Evolutionary conservation across 345 rosid genomes (phyloP), one percentile per base, ranked within the genome.

Genomic region (Fremontodendron californicum): DNA sequence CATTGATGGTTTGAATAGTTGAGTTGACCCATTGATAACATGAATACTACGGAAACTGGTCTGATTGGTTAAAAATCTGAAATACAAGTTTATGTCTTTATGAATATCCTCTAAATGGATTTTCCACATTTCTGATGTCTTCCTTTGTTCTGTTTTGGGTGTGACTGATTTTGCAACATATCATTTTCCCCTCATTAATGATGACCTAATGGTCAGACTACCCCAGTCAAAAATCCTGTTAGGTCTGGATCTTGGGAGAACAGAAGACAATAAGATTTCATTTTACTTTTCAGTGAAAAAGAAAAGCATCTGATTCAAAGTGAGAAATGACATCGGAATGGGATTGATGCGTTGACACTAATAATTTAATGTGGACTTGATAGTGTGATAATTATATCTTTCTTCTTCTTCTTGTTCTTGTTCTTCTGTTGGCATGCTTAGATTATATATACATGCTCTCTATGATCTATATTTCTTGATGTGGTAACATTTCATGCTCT

Each of bases 51-150:
- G 3, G n/a, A 23, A 68, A 45, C 37, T 15, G 55, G 37, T 68
- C 33, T 68, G 54, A 68, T 45, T 43, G 35, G n/a, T 25, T 43
- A 45, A 68, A 68, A 23, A 46, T 27, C 23, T 46, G 21, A 69
- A 27, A 46, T 46, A 25, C 57, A 69, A 46, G 23, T 42, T 40
- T 40, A n/a, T n/a, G n/a, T n/a, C n/a, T n/a, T n/a, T n/a, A 66
- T 66, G 49, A 40, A 11, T 66, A 40, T 65, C 70, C 39, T 39
- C 70, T 37, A n/a, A 66, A 66, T 68, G 73, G 54, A 68, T 68
- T 68, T 45, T 15, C 23, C 40, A 46, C 67, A 11, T 42, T 72
- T 55, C 19, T 52, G 21, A 21, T 55, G 31, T 21, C 15, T 55
- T 37, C 62, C 46, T 29, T 49, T 57, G 21, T 74, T 74, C 73